Conservation (phyloP, 352 stramenopile genomes). For the Phytophthora crassamura region DNA sequence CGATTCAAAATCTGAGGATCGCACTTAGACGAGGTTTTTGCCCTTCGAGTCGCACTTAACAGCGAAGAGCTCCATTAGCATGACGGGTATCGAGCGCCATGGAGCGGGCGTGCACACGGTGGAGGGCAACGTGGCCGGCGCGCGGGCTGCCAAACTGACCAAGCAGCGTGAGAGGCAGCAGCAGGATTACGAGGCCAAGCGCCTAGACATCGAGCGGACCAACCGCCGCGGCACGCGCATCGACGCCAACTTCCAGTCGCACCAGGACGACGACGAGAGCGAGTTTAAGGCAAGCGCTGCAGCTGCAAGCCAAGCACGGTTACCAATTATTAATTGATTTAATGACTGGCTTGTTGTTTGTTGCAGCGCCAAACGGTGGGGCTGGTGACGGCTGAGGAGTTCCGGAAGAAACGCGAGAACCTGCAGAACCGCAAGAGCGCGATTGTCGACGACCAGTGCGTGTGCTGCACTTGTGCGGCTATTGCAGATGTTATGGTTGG, state of each 20-base stretch:
- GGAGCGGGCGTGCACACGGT: conserved; percentile 95
- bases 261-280: conserved; percentile 79
- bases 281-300: conserved; percentile 78
- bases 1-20: conserved; percentile 6
- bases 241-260: conserved; percentile 92
- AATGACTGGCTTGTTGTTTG: background rate
- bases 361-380: conserved; percentile 86
- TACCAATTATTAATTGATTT: background rate
- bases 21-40: conserved; percentile 30
- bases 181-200: conserved; percentile 94
- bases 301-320: background rate
- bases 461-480: background rate
- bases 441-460: conserved; percentile 37
- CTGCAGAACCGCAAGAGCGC: conserved; percentile 55
- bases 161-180: conserved; percentile 94
- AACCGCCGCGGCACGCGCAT: conserved; percentile 86
- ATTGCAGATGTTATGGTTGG: background rate
- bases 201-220: conserved; percentile 89
- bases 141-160: conserved; percentile 89
- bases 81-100: conserved; percentile 79
- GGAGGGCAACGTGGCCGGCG: conserved; percentile 95
- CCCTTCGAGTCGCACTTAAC: conserved; percentile 37
- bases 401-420: conserved; percentile 89
- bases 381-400: conserved; percentile 96
- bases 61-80: conserved; percentile 5